Evolutionary conservation across 139 green algal species (phyloP).

Genomic region (Chlamydomonas schloesseri): DNA sequence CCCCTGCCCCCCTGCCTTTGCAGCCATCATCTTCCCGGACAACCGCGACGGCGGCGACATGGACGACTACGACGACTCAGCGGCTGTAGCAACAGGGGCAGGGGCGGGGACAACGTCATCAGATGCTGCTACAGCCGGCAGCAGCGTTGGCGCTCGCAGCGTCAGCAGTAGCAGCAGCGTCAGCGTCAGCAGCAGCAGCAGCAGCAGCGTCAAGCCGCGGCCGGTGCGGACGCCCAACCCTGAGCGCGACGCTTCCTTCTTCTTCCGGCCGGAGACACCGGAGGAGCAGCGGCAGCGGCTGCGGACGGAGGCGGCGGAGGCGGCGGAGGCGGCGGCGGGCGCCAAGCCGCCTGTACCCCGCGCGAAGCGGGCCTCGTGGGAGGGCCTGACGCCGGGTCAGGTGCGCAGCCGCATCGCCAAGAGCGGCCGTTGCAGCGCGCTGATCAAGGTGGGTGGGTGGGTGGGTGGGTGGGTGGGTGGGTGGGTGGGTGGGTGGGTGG

Average conservation of each 20-base stretch:
- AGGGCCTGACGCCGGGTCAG: conserved; percentile 15
- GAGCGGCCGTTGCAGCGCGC: conserved; percentile 58
- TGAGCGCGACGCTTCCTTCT: conserved; percentile 34
- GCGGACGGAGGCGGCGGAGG: neutral
- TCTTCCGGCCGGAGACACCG: conserved; percentile 9
- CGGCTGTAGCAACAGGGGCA: neutral
- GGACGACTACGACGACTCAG: conserved; percentile 20
- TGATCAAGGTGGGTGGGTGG: conserved; percentile 63
- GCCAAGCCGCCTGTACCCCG: neutral
- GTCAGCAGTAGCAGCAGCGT: neutral
- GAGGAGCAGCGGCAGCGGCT: neutral
- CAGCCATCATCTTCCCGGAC: conserved; percentile 47
- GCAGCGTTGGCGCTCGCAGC: too few relatives aligned
- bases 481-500: neutral
- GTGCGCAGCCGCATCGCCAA: conserved; percentile 48
- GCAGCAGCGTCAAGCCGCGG: neutral
- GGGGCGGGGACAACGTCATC: too few relatives aligned
- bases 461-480: neutral
- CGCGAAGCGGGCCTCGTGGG: neutral
- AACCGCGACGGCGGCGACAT: neutral
- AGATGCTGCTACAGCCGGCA: too few relatives aligned
- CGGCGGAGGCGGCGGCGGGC: neutral
- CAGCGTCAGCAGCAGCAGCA: neutral
- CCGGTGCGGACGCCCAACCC: neutral
- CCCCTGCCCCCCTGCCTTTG: neutral